Conservation (phyloP, 352 stramenopile genomes). For the Pythium volutum region DNA sequence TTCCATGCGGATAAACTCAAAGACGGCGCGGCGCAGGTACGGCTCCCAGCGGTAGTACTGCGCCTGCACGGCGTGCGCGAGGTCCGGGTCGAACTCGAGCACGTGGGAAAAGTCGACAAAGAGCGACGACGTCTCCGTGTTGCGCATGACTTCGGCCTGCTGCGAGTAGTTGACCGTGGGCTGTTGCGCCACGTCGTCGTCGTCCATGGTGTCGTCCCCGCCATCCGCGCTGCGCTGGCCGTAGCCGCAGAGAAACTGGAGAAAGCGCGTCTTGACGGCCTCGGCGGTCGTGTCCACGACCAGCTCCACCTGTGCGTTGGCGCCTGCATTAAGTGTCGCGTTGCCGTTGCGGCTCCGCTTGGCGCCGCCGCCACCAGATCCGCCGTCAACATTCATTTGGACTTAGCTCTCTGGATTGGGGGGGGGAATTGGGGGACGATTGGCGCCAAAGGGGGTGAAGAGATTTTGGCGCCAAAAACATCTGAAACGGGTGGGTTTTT, state of each 20-base stretch:
- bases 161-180: constrained; percentile 76
- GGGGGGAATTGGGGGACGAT: too few relatives aligned
- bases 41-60: constrained; percentile 87
- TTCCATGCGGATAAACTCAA: constrained; percentile 77
- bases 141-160: constrained; percentile 84
- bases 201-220: constrained; percentile 11
- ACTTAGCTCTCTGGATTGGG: too few relatives aligned
- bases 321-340: constrained; percentile 32
- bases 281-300: constrained; percentile 74
- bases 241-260: constrained; percentile 81
- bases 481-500: constrained; percentile 4
- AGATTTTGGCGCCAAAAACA: constrained; percentile 28
- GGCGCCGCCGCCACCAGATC: constrained; percentile 17
- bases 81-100: constrained; percentile 76
- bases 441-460: background rate
- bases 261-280: constrained; percentile 78
- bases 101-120: constrained; percentile 88
- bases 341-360: constrained; percentile 44
- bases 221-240: constrained; percentile 34
- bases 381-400: constrained; percentile 17
- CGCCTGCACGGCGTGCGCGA: constrained; percentile 78
- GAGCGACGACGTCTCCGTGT: constrained; percentile 83
- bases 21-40: constrained; percentile 65
- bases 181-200: constrained; percentile 6
- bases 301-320: constrained; percentile 40